phyloP scores from a whole-genome alignment of 2,329 filamentous ascomycete species.

The Botrytis paeoniae region DNA sequence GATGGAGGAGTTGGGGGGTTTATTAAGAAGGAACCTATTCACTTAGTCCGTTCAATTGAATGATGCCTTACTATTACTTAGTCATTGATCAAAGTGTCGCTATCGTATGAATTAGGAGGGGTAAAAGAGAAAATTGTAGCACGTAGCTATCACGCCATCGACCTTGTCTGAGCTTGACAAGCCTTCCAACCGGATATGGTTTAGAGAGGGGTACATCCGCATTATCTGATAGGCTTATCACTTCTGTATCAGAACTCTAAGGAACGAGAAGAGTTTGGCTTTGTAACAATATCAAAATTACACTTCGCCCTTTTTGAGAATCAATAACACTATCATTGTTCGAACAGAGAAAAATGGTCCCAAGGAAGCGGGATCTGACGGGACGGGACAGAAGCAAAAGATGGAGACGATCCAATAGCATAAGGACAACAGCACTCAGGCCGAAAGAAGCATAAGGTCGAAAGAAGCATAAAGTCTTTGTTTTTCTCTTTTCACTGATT shows the following conservation, averaged over 20 bases:
- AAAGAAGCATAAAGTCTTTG: neutral
- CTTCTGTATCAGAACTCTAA: neutral
- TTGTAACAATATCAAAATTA: neutral
- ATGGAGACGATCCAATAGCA: neutral
- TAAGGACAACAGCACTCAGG: neutral
- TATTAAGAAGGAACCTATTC: neutral
- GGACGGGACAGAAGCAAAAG: neutral
- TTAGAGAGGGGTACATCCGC: constrained; percentile 17
- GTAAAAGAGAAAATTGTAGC: constrained; percentile 9
- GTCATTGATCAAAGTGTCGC: constrained; percentile 12
- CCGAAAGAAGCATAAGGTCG: neutral
- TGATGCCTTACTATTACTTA: constrained; percentile 14
- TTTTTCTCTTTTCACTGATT: neutral
- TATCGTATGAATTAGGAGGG: constrained; percentile 3
- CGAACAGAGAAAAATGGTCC: neutral
- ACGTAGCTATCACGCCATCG: constrained; percentile 20
- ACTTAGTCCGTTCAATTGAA: neutral
- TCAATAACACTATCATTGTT: neutral
- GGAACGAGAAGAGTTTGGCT: neutral
- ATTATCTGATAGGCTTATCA: constrained; percentile 2
- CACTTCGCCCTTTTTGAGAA: neutral
- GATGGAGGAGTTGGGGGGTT: neutral
- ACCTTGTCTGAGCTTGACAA: constrained; percentile 1
- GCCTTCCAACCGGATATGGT: constrained; percentile 6
- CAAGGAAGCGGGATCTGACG: neutral